A percentile compares a stretch with the other conserved stretches of the same genome.
phyloP scores from a whole-genome alignment of 108 stramenopile genomes.

The Nitzschia sp. region DNA sequence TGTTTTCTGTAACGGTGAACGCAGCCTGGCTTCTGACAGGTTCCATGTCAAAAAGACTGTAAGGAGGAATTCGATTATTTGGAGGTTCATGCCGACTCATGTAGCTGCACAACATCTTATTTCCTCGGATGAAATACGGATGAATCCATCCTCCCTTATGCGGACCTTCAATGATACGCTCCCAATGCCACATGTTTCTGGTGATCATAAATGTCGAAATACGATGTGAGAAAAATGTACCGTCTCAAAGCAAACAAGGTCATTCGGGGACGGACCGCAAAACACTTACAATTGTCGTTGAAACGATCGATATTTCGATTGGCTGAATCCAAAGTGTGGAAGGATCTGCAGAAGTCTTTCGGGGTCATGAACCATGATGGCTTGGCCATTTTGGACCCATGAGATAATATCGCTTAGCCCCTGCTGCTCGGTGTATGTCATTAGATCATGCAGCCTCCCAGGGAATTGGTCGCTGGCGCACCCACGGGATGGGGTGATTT shows the following conservation, averaged over 20 bases:
- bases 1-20: not conserved
- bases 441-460: slow-evolving; percentile 22
- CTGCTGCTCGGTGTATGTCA: not conserved
- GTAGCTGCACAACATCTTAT: slow-evolving; percentile 11
- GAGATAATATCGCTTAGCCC: slow-evolving; percentile 1
- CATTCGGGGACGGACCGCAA: not conserved
- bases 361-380: slow-evolving; percentile 20
- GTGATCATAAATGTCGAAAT: not conserved
- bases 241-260: not conserved
- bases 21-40: too few relatives aligned
- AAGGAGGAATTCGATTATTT: not conserved
- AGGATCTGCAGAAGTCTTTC: slow-evolving; percentile 28
- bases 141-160: slow-evolving; percentile 25
- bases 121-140: slow-evolving; percentile 21
- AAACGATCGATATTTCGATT: slow-evolving; percentile 75
- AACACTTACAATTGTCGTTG: slow-evolving; percentile 56
- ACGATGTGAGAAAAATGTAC: not conserved
- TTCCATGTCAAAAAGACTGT: not conserved
- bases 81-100: slow-evolving; percentile 16
- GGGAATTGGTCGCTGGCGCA: slow-evolving; percentile 16
- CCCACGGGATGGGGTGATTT: not conserved
- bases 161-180: slow-evolving; percentile 48
- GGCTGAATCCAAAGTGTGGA: slow-evolving; percentile 61
- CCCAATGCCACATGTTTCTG: slow-evolving; percentile 80
- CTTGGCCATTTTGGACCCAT: slow-evolving; percentile 10